Evolutionary conservation across 1,284 basidiomycete genomes (phyloP).

Genomic region (Cerrena zonata): DNA sequence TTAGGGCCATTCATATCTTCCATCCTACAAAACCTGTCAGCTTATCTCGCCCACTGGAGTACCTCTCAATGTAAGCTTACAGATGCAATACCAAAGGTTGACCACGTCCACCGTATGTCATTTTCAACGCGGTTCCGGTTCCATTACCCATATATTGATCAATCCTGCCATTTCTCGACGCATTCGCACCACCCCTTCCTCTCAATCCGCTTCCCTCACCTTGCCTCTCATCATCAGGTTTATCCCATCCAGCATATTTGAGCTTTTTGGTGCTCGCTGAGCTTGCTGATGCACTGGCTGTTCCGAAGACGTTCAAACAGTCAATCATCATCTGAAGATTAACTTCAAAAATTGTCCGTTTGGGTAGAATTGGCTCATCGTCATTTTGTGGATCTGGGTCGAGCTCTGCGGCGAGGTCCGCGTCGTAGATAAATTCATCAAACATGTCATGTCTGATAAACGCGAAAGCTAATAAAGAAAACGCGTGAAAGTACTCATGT

Average conservation of each 20-base stretch:
- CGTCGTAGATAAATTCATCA: constrained; percentile 63
- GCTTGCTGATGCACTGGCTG: constrained; percentile 41
- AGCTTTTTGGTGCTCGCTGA: not conserved
- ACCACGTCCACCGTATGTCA: constrained; percentile 77
- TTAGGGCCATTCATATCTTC: constrained; percentile 81
- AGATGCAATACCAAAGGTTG: constrained; percentile 75
- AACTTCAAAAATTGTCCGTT: constrained; percentile 64
- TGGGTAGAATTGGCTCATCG: constrained; percentile 15
- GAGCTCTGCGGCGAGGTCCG: constrained; percentile 27
- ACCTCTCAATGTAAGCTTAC: constrained; percentile 44
- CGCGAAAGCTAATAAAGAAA: constrained; percentile 62
- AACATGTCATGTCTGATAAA: constrained; percentile 79
- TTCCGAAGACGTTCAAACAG: constrained; percentile 88
- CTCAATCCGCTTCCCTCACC: constrained; percentile 29
- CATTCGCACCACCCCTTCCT: constrained; percentile 19
- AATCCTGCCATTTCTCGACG: constrained; percentile 23
- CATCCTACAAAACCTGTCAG: constrained; percentile 44
- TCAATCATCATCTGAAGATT: constrained; percentile 79
- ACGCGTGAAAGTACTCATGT: not conserved
- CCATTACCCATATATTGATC: constrained; percentile 50
- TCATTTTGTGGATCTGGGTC: constrained; percentile 28
- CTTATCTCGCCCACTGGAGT: constrained; percentile 6
- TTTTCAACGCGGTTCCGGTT: constrained; percentile 72
- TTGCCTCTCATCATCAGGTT: constrained; percentile 41
- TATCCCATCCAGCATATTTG: not conserved